Base-by-base conservation (phyloP, 106 monocot species). In the Dactylorhiza incarnata region DNA sequence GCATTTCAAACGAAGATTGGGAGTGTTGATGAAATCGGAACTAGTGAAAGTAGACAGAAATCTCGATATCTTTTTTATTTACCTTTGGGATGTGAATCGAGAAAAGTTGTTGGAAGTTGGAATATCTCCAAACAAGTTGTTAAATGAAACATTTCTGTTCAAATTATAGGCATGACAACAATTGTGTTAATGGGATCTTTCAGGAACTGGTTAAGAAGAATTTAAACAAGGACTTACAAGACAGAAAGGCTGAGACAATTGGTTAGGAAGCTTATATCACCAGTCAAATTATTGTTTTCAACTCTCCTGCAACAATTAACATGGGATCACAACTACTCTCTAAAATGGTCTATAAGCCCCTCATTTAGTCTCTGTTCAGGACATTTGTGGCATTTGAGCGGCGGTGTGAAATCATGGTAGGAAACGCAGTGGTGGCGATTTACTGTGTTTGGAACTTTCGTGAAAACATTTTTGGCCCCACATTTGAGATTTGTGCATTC, bases 101-200 rank as follows among this genome's bases (percentile, higher is more conserved):
- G 94, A 83, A 81, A 97, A 97, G 76, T 97, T 97, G 81, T 88
- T 88, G 59, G 43, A 55, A 3, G 91, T 91, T 15, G 94, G 97
- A 58, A 97, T 75, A 74, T 82, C 87, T 76, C 97, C 97, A 45
- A 47, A 75, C 7, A 97, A 78, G 43, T 83, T 88, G 80, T 97
- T 97, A 77, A 84, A 88, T 0, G 97, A 97, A 37, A 94, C 87
- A 79, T 97, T 97, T 71, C 97, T 97, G 87, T 59, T 45, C 15
- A 43, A 29, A 72, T 17, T 66, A 65, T 65, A 65, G 26, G 26
- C 5, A 69, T 45, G 45, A 46, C 45, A 45, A 46, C 1, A 6
- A 24, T 15, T 45, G 45, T 69, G 43, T 46, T 46, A 22, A 3
- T 49, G 72, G 49, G 20, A 72, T 11, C 72, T 20, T 69, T 6